A percentile compares a stretch with the other conserved stretches of the same genome.
Conservation (phyloP, 176 grass and related monocot genomes). For the Hyparrhenia diplandra region DNA sequence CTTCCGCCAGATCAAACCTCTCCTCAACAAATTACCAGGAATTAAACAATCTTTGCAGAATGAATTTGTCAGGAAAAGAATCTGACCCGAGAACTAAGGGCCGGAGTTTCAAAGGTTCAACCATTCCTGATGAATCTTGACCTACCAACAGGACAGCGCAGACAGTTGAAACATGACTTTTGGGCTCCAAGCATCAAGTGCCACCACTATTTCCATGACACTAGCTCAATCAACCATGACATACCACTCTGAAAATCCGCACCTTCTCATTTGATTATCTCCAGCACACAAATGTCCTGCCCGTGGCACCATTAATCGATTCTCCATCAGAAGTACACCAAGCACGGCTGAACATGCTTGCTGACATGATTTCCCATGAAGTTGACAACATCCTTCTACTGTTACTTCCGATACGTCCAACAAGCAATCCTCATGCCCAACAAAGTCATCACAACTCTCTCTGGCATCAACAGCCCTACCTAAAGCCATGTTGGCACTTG, state of each 20-base stretch:
- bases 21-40: background rate
- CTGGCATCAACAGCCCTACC: background rate
- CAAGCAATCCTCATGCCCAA: constrained; percentile 16
- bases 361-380: background rate
- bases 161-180: background rate
- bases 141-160: background rate
- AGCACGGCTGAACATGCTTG: background rate
- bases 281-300: background rate
- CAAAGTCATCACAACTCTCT: background rate
- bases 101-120: background rate
- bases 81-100: background rate
- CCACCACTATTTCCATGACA: background rate
- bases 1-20: too few relatives aligned
- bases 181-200: background rate
- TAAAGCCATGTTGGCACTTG: constrained; percentile 19
- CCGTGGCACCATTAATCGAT: background rate
- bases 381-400: background rate
- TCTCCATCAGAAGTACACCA: background rate
- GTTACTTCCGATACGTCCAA: background rate
- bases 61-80: background rate
- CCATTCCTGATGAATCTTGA: background rate
- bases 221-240: background rate
- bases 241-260: background rate
- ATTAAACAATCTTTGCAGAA: background rate
- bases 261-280: background rate